phyloP scores from a whole-genome alignment of 768 basidiomycete genomes.

The Suillus fuscotomentosus region DNA sequence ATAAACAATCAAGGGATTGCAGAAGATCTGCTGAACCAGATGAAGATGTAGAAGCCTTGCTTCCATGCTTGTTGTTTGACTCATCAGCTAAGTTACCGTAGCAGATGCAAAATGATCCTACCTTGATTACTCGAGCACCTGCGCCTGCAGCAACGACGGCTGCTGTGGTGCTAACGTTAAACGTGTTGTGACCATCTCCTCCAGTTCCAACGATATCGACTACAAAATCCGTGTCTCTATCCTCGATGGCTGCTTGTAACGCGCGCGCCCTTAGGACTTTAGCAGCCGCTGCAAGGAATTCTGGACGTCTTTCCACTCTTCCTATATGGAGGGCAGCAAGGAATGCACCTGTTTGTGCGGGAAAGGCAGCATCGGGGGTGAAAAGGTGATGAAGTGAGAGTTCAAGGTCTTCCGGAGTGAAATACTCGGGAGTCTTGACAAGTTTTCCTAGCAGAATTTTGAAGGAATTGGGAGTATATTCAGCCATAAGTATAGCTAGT shows the following conservation, averaged over 20 bases:
- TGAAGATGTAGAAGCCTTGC: constrained; percentile 86
- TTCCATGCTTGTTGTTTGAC: constrained; percentile 70
- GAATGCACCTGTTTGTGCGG: constrained; percentile 86
- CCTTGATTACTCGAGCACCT: constrained; percentile 92
- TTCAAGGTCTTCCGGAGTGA: constrained; percentile 73
- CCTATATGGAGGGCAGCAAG: constrained; percentile 82
- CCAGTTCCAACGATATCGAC: constrained; percentile 47
- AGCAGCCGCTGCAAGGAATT: constrained; percentile 79
- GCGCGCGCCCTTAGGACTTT: constrained; percentile 69
- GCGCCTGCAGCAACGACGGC: constrained; percentile 94
- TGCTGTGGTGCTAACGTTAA: constrained; percentile 96
- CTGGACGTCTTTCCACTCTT: constrained; percentile 71
- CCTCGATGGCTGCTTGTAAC: constrained; percentile 58
- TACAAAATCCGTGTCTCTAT: constrained; percentile 65
- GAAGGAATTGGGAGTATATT: constrained; percentile 54
- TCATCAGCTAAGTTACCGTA: not conserved
- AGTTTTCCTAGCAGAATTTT: constrained; percentile 76
- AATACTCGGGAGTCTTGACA: constrained; percentile 77
- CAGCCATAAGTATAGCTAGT: constrained; percentile 15
- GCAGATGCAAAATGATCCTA: constrained; percentile 30
- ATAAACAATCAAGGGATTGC: constrained; percentile 76
- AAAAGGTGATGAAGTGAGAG: constrained; percentile 73
- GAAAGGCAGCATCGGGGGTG: constrained; percentile 58
- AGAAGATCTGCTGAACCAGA: constrained; percentile 96
- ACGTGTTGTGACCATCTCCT: constrained; percentile 94